phyloP scores from a whole-genome alignment of 129 eudicot species.

The Oenanthe sinensis region DNA sequence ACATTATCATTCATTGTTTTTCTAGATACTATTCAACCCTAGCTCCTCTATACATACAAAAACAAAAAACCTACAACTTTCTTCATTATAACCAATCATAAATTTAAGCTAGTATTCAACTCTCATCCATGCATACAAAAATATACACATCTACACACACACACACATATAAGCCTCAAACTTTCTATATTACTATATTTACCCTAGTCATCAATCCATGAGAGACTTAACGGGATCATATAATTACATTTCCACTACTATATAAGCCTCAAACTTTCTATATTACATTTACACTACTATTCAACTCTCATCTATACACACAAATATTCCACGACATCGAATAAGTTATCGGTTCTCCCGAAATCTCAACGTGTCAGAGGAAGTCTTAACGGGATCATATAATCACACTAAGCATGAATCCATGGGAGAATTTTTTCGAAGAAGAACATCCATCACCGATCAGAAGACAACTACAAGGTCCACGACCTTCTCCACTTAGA shows the following conservation, averaged over 20 bases:
- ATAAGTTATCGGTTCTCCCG: no score
- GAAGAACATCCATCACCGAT: constrained; percentile 35
- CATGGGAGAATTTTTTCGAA: constrained; percentile 2
- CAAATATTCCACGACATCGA: no score
- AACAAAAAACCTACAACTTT: background rate
- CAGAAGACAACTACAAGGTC: constrained; percentile 43
- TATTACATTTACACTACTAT: background rate
- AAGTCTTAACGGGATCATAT: no score
- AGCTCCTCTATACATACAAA: background rate
- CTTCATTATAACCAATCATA: background rate
- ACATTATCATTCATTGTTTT: background rate
- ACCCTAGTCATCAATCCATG: background rate
- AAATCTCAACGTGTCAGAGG: no score
- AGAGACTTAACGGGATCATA: no score
- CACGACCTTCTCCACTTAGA: constrained; percentile 47
- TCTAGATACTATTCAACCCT: background rate
- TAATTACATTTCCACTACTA: no score
- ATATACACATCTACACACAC: no score
- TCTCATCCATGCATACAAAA: background rate
- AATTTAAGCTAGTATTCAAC: background rate
- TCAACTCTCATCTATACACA: background rate
- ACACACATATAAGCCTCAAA: background rate
- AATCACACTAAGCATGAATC: background rate
- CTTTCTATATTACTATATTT: background rate
- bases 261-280: background rate